These are phyloP conservation scores for Cystobasidium onofrii DNA, from an alignment of 768 basidiomycete species.

Conservation along the genomic window DNA sequence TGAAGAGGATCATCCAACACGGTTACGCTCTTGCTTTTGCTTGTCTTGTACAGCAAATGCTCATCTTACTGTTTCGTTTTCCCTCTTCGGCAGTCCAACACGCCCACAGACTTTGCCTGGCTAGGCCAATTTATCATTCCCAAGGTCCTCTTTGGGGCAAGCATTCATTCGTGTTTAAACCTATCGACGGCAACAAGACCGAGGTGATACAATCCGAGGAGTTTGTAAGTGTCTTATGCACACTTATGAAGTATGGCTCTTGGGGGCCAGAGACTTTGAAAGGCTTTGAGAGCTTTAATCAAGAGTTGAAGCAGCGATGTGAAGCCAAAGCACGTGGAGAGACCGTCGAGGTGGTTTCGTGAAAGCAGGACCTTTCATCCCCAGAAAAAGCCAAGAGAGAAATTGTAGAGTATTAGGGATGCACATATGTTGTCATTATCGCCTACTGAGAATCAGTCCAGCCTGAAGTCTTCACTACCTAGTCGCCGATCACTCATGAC, in stretches of 20 bases:
- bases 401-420: no score
- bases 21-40: no score
- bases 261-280: not conserved
- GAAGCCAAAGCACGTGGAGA: not conserved
- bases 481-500: no score
- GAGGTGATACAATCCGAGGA: not conserved
- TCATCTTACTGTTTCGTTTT: not conserved
- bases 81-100: not conserved
- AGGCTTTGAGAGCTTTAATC: conserved; percentile 2
- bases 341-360: no score
- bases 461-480: no score
- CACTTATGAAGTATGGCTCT: not conserved
- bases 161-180: not conserved
- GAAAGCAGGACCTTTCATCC: no score
- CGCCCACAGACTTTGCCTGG: not conserved
- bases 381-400: no score
- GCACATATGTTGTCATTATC: no score
- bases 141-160: not conserved
- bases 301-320: conserved; percentile 6
- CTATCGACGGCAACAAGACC: not conserved
- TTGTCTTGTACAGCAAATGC: no score
- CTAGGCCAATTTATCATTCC: not conserved
- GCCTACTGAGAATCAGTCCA: no score
- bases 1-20: no score
- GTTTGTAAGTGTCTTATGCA: not conserved